Conservation (phyloP, 148 eudicot species). For the Cornus suecica region DNA sequence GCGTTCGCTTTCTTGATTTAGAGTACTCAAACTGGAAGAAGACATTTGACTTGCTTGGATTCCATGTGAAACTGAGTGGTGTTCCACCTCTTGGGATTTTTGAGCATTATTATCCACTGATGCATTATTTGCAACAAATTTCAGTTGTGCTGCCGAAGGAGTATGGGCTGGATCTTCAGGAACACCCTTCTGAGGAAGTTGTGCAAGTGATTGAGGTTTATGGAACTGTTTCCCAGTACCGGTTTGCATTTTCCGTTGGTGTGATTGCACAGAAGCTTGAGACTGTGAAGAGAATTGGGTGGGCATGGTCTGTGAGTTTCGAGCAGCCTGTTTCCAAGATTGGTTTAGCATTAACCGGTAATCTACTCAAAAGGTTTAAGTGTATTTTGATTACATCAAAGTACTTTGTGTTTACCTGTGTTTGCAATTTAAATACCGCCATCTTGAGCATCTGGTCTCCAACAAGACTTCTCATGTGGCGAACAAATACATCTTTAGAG, state of each 20-base stretch:
- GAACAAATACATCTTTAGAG: conserved; percentile 72
- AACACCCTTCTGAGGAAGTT: conserved; percentile 35
- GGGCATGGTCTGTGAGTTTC: conserved; percentile 35
- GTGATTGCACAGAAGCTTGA: conserved; percentile 46
- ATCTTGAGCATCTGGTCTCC: conserved; percentile 93
- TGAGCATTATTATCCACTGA: conserved; percentile 34
- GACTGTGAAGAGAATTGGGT: conserved; percentile 37
- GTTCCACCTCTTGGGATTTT: conserved; percentile 41
- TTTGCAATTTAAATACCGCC: conserved; percentile 76
- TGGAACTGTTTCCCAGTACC: conserved; percentile 27
- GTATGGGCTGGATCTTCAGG: conserved; percentile 25
- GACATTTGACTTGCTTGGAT: conserved; percentile 48
- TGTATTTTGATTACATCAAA: conserved; percentile 4
- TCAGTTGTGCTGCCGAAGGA: conserved; percentile 26
- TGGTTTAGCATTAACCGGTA: conserved; percentile 14
- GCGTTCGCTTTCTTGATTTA: conserved; percentile 36
- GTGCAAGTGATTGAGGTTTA: conserved; percentile 42
- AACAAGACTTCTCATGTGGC: conserved; percentile 71
- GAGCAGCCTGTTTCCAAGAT: conserved; percentile 27
- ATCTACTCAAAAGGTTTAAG: conserved; percentile 2
- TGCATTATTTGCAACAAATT: conserved; percentile 36
- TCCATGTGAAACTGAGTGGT: conserved; percentile 45
- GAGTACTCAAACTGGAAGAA: conserved; percentile 21
- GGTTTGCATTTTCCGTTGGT: conserved; percentile 33
- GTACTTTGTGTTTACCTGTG: conserved; percentile 44